Conservation (phyloP, 2,329 filamentous ascomycete genomes). For the Fusarium heterosporum region DNA sequence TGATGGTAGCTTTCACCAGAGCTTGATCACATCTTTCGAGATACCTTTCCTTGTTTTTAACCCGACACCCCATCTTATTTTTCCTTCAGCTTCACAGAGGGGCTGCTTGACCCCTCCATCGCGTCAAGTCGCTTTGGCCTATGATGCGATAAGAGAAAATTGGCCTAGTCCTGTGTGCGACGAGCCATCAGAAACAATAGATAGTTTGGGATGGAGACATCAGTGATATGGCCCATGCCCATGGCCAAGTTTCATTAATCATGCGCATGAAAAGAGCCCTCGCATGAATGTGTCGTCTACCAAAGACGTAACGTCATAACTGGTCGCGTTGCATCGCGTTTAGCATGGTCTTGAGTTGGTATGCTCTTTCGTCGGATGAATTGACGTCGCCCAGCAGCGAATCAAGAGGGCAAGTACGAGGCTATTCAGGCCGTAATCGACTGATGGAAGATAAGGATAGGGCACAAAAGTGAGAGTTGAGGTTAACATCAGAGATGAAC, state of each 20-base stretch:
- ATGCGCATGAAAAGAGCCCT: neutral
- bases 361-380: neutral
- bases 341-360: neutral
- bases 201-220: neutral
- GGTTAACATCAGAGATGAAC: neutral
- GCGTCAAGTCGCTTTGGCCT: constrained; percentile 1
- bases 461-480: neutral
- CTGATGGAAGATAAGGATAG: neutral
- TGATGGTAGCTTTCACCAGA: neutral
- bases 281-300: neutral
- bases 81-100: constrained; percentile 12
- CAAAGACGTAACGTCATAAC: constrained; percentile 4
- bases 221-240: neutral
- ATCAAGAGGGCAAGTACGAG: neutral
- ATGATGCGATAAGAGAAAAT: constrained; percentile 33
- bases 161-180: neutral
- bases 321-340: constrained; percentile 2
- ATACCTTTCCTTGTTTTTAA: neutral
- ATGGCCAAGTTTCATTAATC: neutral
- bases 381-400: neutral
- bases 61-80: neutral
- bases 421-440: neutral
- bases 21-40: neutral
- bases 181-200: neutral
- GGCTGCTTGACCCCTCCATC: constrained; percentile 34